These are phyloP conservation scores for Talaromyces sp. DNA, from an alignment of 2,329 filamentous ascomycete species.

Conservation along the genomic window DNA sequence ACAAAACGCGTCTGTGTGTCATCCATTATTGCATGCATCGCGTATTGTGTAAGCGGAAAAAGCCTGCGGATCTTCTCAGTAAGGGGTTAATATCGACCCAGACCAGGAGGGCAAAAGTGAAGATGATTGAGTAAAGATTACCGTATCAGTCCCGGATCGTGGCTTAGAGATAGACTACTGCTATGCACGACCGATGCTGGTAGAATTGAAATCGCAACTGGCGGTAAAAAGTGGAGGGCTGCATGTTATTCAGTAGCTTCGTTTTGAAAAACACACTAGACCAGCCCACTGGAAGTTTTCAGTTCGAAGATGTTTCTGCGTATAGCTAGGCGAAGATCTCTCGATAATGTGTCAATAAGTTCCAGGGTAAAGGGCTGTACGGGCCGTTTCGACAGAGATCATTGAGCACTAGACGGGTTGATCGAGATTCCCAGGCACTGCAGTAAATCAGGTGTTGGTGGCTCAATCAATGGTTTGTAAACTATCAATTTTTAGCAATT, in stretches of 20 bases:
- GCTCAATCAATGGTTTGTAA: not conserved
- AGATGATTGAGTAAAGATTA: not conserved
- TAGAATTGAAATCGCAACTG: not conserved
- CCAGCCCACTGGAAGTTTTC: not conserved
- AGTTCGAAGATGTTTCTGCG: not conserved
- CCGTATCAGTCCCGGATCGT: not conserved
- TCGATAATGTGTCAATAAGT: not conserved
- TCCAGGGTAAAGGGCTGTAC: not conserved
- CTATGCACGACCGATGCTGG: not conserved
- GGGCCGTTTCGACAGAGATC: not conserved
- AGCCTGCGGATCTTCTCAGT: not conserved
- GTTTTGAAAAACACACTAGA: not conserved
- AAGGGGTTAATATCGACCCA: not conserved
- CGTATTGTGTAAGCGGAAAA: not conserved
- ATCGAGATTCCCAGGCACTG: slow-evolving; percentile 6
- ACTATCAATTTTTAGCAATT: not conserved
- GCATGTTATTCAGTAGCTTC: not conserved
- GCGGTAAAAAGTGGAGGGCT: not conserved
- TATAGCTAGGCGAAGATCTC: not conserved
- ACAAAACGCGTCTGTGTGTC: not conserved
- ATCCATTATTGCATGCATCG: not conserved
- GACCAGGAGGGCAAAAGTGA: not conserved
- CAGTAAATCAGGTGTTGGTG: not conserved
- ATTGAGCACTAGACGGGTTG: not conserved
- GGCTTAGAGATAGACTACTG: not conserved